Base-by-base conservation (phyloP, 2,329 filamentous ascomycete genomes). In the Nakataea oryzae region DNA sequence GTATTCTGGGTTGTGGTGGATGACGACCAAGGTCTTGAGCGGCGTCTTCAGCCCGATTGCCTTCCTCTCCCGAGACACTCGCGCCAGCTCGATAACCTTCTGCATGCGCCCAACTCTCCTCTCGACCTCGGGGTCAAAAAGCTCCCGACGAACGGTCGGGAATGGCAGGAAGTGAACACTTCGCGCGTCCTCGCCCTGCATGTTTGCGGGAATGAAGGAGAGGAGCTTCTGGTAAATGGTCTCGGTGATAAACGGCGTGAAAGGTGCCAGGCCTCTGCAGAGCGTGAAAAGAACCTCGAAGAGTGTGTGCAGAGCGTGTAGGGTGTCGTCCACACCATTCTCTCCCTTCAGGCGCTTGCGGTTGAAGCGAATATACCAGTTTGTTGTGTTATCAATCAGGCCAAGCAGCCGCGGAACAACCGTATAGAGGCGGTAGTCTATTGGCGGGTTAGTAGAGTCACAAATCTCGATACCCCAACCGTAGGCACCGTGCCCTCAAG, bases 291-390 rank as follows among this genome's bases (percentile, higher is more conserved):
- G 80, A 62, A 97, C 90, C 75, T 97, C 92, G 69, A 96, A 97
- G 9, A 97, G 84, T 2, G 95, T 93, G 76, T 97, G 96, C 62
- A 99, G 81, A 0, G 93, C 95, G 70, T 96, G 91, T 60, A 88
- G 79, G 13, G 95, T 97, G 72, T 97, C 95, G 17, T 93, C 84
- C 28, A 91, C 75, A 24, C 92, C 91, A 66, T 91, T 86, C 72
- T 96, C 92, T 56, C 93, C 93, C 85, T 96, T 97, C 67, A 96
- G 81, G 62, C 93, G 86, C 74, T 90, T 90, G 62, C 93, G 85
- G 79, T 97, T 97, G 79, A 96, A 96, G 64, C 92, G 85, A 73
- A 97, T 97, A 76, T 97, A 97, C 93, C 93, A 97, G 76, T 97
- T 97, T n/a, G 93, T 97, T 4, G 90, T 92, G 75, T 96, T 92